Conservation (phyloP, 192 early-diverging fungal species). For the Polychytrium aggregatum region DNA sequence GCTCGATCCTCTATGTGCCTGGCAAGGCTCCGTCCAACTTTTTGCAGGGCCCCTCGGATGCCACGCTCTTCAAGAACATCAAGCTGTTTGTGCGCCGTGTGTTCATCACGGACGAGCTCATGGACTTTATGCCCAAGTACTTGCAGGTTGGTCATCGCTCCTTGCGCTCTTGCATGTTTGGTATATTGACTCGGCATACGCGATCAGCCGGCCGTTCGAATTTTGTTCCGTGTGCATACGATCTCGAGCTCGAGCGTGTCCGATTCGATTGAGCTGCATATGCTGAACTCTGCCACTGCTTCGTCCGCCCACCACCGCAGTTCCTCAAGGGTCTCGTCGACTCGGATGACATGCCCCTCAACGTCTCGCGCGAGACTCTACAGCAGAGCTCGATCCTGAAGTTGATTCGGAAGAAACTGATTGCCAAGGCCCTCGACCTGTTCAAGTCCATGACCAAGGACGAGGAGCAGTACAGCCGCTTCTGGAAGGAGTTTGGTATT, state of each 20-base stretch:
- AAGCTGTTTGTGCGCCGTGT: conserved; percentile 93
- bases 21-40: conserved; percentile 36
- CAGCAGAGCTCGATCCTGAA: conserved; percentile 76
- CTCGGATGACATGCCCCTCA: conserved; percentile 93
- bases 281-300: too few relatives aligned
- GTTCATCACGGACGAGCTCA: conserved; percentile 88
- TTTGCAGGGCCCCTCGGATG: conserved; percentile 13
- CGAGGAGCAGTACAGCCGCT: conserved; percentile 31
- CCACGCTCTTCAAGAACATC: conserved; percentile 51
- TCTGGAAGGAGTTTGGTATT: conserved; percentile 63
- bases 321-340: conserved; percentile 93
- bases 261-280: too few relatives aligned
- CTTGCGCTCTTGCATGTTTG: too few relatives aligned
- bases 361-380: conserved; percentile 94
- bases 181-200: too few relatives aligned
- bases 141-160: too few relatives aligned
- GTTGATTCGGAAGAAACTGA: conserved; percentile 75
- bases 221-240: too few relatives aligned
- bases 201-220: too few relatives aligned
- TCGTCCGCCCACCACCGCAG: too few relatives aligned
- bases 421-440: conserved; percentile 83
- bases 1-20: conserved; percentile 78
- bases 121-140: conserved; percentile 80
- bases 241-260: too few relatives aligned
- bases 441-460: conserved; percentile 42